These are phyloP conservation scores for Cylindrotheca closterium DNA, from an alignment of 108 stramenopile genomes.

Conservation along the genomic window DNA sequence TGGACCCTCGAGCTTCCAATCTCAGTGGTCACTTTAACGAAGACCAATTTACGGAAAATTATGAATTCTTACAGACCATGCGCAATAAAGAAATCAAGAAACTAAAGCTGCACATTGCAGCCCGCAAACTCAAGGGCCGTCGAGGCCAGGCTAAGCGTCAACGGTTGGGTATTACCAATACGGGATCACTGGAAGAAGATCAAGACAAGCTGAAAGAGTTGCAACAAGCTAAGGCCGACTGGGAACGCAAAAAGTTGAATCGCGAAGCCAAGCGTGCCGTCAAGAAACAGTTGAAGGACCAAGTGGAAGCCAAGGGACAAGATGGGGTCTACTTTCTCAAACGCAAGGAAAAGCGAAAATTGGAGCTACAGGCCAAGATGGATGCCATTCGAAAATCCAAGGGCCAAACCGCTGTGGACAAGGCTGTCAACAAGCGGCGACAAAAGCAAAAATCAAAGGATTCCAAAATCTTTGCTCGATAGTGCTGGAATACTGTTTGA, in stretches of 20 bases:
- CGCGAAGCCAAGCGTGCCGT: slow-evolving; percentile 66
- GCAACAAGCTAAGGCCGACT: slow-evolving; percentile 59
- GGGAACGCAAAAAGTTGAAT: slow-evolving; percentile 55
- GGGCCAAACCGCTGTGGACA: slow-evolving; percentile 78
- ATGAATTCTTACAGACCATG: slow-evolving; percentile 74
- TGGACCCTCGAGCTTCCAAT: slow-evolving; percentile 75
- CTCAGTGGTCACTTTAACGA: slow-evolving; percentile 71
- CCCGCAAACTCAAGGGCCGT: slow-evolving; percentile 67
- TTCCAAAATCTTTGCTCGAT: slow-evolving; percentile 51
- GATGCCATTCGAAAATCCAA: slow-evolving; percentile 78
- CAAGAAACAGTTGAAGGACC: slow-evolving; percentile 65
- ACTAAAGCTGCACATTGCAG: slow-evolving; percentile 56
- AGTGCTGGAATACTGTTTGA: too few relatives aligned
- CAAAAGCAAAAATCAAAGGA: slow-evolving; percentile 82
- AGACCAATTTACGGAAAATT: slow-evolving; percentile 73
- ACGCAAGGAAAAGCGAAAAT: slow-evolving; percentile 57
- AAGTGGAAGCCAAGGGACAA: slow-evolving; percentile 62
- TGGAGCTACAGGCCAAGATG: slow-evolving; percentile 85
- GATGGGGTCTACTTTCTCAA: slow-evolving; percentile 69
- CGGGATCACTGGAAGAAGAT: slow-evolving; percentile 51
- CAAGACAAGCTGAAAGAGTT: slow-evolving; percentile 60
- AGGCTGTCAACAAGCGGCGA: slow-evolving; percentile 71
- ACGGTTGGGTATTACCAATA: slow-evolving; percentile 48
- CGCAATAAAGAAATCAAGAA: slow-evolving; percentile 72
- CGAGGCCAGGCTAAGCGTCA: slow-evolving; percentile 67